Evolutionary conservation across 169 alveolate species (phyloP).

Genomic region (Babesia sp.): DNA sequence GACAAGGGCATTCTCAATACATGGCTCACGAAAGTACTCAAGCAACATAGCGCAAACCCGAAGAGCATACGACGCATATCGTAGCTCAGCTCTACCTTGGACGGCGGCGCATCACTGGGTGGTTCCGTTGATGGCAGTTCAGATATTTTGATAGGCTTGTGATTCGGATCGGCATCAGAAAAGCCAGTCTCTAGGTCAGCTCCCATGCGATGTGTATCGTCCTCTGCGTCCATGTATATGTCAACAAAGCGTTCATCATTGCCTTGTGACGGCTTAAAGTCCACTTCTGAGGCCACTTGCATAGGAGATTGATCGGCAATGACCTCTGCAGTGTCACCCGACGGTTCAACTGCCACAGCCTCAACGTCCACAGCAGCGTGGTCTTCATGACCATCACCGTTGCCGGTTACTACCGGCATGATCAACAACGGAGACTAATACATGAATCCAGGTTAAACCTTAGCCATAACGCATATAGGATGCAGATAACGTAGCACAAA

Average conservation of each 20-base stretch:
- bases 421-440: background rate
- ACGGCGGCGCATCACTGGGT: background rate
- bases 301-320: background rate
- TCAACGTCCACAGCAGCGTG: background rate
- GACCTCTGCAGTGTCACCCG: background rate
- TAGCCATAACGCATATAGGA: background rate
- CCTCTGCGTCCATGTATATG: background rate
- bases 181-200: background rate
- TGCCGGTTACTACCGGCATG: background rate
- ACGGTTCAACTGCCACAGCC: background rate
- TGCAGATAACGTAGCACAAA: background rate
- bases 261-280: background rate
- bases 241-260: background rate
- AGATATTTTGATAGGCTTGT: background rate
- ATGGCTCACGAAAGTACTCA: slow-evolving; percentile 48
- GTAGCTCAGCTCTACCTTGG: background rate
- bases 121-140: background rate
- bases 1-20: slow-evolving; percentile 57
- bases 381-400: background rate
- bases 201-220: background rate
- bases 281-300: background rate
- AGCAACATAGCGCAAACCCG: slow-evolving; percentile 35
- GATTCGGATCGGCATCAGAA: background rate
- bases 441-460: background rate
- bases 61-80: slow-evolving; percentile 25